These are phyloP conservation scores for Thecamonas trahens DNA, from an alignment of 78 protist species.

Conservation along the genomic window DNA sequence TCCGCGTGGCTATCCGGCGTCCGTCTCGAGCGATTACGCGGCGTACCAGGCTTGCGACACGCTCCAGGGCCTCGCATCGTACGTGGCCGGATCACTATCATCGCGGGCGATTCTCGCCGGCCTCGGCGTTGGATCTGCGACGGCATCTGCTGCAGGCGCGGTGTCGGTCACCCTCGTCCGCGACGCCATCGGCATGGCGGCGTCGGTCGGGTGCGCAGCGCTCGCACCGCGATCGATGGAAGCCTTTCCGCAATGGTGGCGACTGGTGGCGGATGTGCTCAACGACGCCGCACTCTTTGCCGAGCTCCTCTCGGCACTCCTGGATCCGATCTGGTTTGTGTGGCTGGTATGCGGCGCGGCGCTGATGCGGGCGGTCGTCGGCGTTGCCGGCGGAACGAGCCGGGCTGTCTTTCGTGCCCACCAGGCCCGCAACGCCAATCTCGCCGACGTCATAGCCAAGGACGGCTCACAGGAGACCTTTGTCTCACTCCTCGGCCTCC, in stretches of 20 bases:
- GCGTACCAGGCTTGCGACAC: conserved; percentile 46
- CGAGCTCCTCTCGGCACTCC: conserved; percentile 15
- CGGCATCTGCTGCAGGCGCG: conserved; percentile 24
- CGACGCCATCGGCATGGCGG: conserved; percentile 22
- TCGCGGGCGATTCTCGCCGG: conserved; percentile 13
- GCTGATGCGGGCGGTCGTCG: conserved; percentile 16
- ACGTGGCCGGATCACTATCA: background rate
- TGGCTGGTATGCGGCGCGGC: conserved; percentile 3
- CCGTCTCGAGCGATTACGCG: conserved; percentile 41
- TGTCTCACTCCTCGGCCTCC: too few species aligned
- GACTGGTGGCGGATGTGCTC: conserved; percentile 30
- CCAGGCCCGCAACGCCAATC: conserved; percentile 15
- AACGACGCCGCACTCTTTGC: conserved; percentile 19
- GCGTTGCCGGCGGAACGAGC: conserved; percentile 52
- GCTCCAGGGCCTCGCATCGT: conserved; percentile 16
- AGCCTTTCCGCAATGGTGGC: conserved; percentile 1
- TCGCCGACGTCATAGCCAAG: too few species aligned
- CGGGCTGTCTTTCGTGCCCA: conserved; percentile 34
- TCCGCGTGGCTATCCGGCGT: conserved; percentile 46
- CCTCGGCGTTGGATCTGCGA: conserved; percentile 22
- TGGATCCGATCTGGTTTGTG: background rate
- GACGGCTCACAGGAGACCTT: conserved; percentile 25
- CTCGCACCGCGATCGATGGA: background rate
- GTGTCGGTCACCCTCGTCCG: conserved; percentile 22
- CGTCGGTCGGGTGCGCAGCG: conserved; percentile 16